Percentiles rank a stretch among this genome's conserved stretches.
These are phyloP conservation scores for Rhizophora apiculata DNA, from an alignment of 345 rosid species.

Conservation along the genomic window DNA sequence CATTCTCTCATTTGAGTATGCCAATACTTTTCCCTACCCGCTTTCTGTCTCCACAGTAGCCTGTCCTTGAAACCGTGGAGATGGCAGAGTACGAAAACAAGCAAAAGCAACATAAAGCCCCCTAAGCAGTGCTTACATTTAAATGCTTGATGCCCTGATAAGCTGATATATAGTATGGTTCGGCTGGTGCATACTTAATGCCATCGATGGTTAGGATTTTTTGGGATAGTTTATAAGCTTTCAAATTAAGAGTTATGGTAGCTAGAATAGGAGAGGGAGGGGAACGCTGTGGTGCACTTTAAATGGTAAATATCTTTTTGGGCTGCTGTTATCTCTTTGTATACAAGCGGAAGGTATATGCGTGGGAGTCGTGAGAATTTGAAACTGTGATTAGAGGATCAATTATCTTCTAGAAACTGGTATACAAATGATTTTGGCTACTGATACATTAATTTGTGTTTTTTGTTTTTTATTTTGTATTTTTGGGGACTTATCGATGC, in stretches of 20 bases:
- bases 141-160: too few relatives aligned
- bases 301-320: not conserved
- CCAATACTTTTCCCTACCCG: slow-evolving; percentile 71
- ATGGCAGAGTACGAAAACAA: not conserved
- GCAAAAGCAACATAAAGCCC: not conserved
- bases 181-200: not conserved
- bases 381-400: slow-evolving; percentile 1
- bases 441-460: not conserved
- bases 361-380: not conserved
- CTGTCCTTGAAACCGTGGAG: slow-evolving; percentile 35
- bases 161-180: too few relatives aligned
- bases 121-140: not conserved
- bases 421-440: not conserved
- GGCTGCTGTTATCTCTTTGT: not conserved
- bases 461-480: not conserved
- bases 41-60: slow-evolving; percentile 60
- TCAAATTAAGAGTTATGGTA: not conserved
- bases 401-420: not conserved
- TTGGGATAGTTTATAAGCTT: not conserved
- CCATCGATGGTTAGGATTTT: not conserved
- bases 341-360: not conserved
- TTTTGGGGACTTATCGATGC: not conserved
- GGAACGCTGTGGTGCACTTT: too few relatives aligned
- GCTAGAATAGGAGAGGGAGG: not conserved
- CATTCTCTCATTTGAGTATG: slow-evolving; percentile 60